Percentiles rank a stretch among this genome's conserved stretches.
Evolutionary conservation across 192 early-diverging fungal species (phyloP).

Genomic region (Coemansia sp.): DNA sequence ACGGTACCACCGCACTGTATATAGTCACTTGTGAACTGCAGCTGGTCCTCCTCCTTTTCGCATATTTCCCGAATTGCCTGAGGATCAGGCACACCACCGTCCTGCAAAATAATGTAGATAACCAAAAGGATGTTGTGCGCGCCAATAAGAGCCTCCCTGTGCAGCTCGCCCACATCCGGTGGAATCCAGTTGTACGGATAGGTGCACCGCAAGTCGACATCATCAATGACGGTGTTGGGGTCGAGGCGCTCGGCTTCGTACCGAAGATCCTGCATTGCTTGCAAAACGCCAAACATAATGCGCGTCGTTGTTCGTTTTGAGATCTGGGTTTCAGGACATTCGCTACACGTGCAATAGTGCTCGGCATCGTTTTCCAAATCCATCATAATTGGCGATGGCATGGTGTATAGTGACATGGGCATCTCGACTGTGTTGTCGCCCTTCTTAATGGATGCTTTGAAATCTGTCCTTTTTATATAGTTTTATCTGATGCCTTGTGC

Average conservation of each 20-base stretch:
- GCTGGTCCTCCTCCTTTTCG: conserved; percentile 20
- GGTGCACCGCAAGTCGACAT: conserved; percentile 14
- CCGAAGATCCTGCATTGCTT: conserved; percentile 42
- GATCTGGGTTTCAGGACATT: conserved; percentile 28
- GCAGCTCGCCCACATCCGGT: conserved; percentile 18
- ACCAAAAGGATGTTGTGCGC: conserved; percentile 43
- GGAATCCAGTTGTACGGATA: conserved; percentile 53
- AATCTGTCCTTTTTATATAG: background rate
- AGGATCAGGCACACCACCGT: conserved; percentile 24
- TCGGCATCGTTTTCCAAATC: background rate
- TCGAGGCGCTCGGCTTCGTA: conserved; percentile 22
- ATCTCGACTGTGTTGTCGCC: background rate
- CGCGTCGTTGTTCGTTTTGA: conserved; percentile 26
- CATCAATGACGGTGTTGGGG: conserved; percentile 14
- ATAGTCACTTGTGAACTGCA: conserved; percentile 25
- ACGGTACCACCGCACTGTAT: conserved; percentile 41
- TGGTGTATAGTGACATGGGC: conserved; percentile 17
- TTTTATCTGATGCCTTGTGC: background rate
- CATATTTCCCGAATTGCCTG: conserved; percentile 25
- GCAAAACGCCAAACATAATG: conserved; percentile 38
- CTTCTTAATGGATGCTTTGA: background rate
- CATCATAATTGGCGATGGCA: background rate
- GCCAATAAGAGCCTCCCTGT: conserved; percentile 33
- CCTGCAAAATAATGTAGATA: conserved; percentile 40
- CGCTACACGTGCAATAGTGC: conserved; percentile 29